Evolutionary conservation across 2,329 filamentous ascomycete genomes (phyloP).

Genomic region (Colletotrichum caudatum): DNA sequence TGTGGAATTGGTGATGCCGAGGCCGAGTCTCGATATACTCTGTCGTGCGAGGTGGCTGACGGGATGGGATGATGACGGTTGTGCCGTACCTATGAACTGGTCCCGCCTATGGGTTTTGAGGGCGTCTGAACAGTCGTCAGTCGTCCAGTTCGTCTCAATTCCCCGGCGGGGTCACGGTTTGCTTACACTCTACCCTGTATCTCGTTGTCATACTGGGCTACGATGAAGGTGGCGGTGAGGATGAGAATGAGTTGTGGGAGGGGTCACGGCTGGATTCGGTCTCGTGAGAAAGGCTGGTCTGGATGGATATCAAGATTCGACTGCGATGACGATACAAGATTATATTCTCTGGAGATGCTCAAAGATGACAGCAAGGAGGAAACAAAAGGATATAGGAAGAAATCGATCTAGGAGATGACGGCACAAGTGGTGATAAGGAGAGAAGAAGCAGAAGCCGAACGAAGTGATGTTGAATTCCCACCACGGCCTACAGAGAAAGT

Average conservation of each 20-base stretch:
- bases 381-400: background rate
- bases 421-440: background rate
- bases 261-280: background rate
- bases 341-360: background rate
- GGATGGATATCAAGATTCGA: background rate
- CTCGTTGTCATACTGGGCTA: conserved; percentile 67
- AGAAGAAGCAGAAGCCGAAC: conserved; percentile 1
- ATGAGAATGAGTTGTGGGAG: background rate
- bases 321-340: background rate
- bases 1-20: background rate
- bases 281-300: background rate
- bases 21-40: background rate
- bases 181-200: conserved; percentile 80
- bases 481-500: background rate
- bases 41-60: background rate
- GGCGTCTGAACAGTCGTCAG: conserved; percentile 59
- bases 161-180: background rate
- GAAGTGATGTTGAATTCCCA: conserved; percentile 39
- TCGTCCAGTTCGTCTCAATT: conserved; percentile 11
- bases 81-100: conserved; percentile 78
- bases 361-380: background rate
- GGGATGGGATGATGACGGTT: background rate
- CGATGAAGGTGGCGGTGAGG: background rate
- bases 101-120: conserved; percentile 89
- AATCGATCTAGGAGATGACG: conserved; percentile 14